Percentiles rank a stretch among this genome's conserved stretches.
Conservation (phyloP, 2,329 filamentous ascomycete species). For the Aspergillus vadensis region DNA sequence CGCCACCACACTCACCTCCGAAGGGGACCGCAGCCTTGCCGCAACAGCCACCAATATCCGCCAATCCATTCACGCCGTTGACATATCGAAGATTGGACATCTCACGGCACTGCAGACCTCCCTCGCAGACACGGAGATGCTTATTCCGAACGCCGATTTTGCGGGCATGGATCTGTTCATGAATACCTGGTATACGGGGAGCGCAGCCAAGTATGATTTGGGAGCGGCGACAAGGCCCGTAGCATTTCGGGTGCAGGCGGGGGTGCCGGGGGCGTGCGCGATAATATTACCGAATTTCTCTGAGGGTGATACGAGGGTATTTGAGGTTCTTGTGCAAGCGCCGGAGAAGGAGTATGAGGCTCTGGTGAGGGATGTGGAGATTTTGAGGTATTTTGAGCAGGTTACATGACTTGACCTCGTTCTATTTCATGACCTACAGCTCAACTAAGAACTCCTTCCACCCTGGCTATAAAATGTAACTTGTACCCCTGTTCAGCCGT, state of each 20-base stretch:
- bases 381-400: constrained; percentile 25
- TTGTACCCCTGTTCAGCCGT: no score
- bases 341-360: constrained; percentile 17
- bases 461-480: no score
- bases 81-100: constrained; percentile 16
- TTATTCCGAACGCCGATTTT: constrained; percentile 21
- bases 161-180: constrained; percentile 26
- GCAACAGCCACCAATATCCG: constrained; percentile 22
- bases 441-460: no score
- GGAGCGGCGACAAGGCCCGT: constrained; percentile 18
- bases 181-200: constrained; percentile 27
- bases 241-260: constrained; percentile 18
- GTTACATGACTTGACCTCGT: background rate
- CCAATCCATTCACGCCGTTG: constrained; percentile 20
- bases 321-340: constrained; percentile 25
- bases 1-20: constrained; percentile 13
- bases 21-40: constrained; percentile 18
- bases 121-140: constrained; percentile 17
- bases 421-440: no score
- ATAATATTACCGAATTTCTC: constrained; percentile 24
- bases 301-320: constrained; percentile 8
- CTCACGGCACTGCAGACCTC: constrained; percentile 20
- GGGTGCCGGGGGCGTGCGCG: constrained; percentile 16
- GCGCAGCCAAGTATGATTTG: constrained; percentile 24
- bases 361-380: constrained; percentile 18